Evolutionary conservation across 192 early-diverging fungal genomes (phyloP), one percentile per base, ranked within the genome.

Genomic region (Gaertneriomyces semiglobifer): DNA sequence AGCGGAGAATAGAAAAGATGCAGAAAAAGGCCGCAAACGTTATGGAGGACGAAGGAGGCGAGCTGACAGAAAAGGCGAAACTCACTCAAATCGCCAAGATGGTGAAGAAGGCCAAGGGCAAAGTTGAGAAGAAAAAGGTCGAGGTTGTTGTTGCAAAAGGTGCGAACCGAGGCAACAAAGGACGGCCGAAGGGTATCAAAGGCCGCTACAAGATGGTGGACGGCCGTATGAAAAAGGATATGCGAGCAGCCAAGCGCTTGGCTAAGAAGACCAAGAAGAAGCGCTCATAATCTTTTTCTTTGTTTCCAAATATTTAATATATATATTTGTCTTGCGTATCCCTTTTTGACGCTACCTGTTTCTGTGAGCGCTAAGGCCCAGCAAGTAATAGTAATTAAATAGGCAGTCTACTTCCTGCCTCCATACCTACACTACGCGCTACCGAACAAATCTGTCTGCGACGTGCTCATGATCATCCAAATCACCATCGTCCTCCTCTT

Each of bases 121-220:
- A 92, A 77, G 70, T 66, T 46, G 88, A 90, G 76, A 67, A 77
- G 63, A 83, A 89, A 71, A 89, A 92, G 71, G 74, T 86, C 43
- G 83, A 89, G 61, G 63, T 97, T n/a, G 94, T 99, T 57, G 95
- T 99, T 47, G 97, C 97, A 33, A 87, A 81, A 58, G 88, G 91
- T 50, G 58, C 68, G 40, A 92, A 95, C 76, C 85, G 84, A 46
- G 93, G 88, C 59, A 71, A 91, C 59, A 80, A 95, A 72, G 97
- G 97, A 25, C 85, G 97, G 39, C 97, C 97, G 7, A 90, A 89
- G 76, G 97, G 97, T 66, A 89, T 98, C 76, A 99, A 98, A 86
- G 97, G 97, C 72, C 78, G 89, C 62, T 96, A 94, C 79, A 76
- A 76, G 89, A 98, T 98, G 95, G 94, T 98, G 5, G 95, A 98